Conservation (phyloP, 2,329 filamentous ascomycete species). For the Fusarium multiceps region DNA sequence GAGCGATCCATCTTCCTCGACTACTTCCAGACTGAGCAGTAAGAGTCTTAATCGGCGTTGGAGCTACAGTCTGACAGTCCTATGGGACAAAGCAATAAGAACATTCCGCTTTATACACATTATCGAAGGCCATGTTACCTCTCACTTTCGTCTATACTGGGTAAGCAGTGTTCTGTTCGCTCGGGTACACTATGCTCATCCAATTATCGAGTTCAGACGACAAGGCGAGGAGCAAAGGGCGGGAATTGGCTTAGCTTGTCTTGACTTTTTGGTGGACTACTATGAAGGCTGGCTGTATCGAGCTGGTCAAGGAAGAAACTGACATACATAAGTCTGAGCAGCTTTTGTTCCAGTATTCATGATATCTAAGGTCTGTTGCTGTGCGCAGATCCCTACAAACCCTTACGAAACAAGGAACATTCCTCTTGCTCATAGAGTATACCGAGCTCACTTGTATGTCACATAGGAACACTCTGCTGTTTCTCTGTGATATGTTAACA, state of each 20-base stretch:
- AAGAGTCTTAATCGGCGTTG: slow-evolving; percentile 52
- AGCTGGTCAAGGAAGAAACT: background rate
- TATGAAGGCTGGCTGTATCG: background rate
- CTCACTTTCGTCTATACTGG: background rate
- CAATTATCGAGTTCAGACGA: background rate
- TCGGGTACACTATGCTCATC: background rate
- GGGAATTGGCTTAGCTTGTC: background rate
- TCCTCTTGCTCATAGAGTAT: background rate
- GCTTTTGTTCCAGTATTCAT: background rate
- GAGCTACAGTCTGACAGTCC: slow-evolving; percentile 1
- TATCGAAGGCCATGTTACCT: background rate
- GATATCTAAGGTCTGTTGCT: background rate
- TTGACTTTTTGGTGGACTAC: background rate
- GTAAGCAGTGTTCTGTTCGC: background rate
- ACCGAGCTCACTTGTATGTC: background rate
- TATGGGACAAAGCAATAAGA: background rate
- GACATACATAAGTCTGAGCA: background rate
- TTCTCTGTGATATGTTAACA: background rate
- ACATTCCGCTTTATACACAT: background rate
- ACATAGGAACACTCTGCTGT: background rate
- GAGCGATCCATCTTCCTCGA: slow-evolving; percentile 99
- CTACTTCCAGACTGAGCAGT: slow-evolving; percentile 97
- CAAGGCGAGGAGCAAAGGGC: background rate
- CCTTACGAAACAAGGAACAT: background rate
- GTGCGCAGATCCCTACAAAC: background rate